These are phyloP conservation scores for Pyrus hybrid DNA, from an alignment of 331 rosid species.

Conservation along the genomic window DNA sequence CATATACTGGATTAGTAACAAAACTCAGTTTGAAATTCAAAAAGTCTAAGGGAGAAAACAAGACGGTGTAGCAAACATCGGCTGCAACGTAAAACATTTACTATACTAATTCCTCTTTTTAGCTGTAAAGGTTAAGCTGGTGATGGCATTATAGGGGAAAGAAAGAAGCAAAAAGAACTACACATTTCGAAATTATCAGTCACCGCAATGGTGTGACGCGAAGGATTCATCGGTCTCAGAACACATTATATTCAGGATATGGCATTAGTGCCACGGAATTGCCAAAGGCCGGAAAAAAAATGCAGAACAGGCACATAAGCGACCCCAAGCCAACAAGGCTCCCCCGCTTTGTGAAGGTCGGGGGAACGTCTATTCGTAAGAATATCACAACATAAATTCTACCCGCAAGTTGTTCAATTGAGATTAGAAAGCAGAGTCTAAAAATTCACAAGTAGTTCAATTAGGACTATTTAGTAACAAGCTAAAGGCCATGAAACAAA, in stretches of 20 bases:
- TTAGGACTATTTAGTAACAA: background rate
- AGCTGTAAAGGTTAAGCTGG: background rate
- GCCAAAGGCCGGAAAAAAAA: too few species aligned
- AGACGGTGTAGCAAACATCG: background rate
- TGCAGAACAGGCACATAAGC: background rate
- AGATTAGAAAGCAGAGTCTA: background rate
- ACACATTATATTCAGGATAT: background rate
- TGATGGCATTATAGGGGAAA: background rate
- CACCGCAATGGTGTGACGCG: background rate
- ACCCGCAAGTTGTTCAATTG: background rate
- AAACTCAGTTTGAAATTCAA: background rate
- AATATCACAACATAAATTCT: background rate
- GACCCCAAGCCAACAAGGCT: too few species aligned
- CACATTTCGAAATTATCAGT: background rate
- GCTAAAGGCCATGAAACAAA: background rate
- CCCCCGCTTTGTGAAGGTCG: too few species aligned
- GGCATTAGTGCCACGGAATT: background rate
- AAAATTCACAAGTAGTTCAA: background rate
- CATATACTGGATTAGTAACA: background rate
- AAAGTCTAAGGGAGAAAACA: background rate
- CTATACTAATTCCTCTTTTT: background rate
- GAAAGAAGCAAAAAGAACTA: background rate
- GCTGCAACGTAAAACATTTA: background rate
- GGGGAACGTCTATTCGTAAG: background rate
- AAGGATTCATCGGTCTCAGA: background rate